These are phyloP conservation scores for Naganishia onofrii DNA, from an alignment of 768 basidiomycete species.

Conservation along the genomic window DNA sequence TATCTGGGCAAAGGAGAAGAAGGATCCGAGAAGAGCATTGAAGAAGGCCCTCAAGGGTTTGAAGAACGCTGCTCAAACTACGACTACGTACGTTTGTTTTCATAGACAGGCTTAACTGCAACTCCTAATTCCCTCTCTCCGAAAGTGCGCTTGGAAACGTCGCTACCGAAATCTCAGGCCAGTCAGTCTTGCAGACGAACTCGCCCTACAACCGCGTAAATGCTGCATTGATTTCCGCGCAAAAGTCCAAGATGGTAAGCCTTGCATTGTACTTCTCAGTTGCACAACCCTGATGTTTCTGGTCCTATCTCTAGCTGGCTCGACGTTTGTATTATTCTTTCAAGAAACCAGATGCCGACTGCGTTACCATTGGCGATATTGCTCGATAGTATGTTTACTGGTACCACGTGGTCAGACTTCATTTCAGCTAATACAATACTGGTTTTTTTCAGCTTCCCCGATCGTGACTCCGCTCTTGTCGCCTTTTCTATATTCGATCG, in stretches of 20 bases:
- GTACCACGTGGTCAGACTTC: background rate
- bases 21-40: conserved; percentile 62
- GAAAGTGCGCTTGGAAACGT: conserved; percentile 60
- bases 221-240: conserved; percentile 71
- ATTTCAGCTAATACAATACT: background rate
- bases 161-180: conserved; percentile 63
- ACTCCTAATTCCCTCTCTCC: background rate
- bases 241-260: conserved; percentile 60
- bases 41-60: conserved; percentile 71
- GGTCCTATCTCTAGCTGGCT: conserved; percentile 59
- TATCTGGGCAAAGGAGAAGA: conserved; percentile 46
- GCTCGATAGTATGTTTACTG: conserved; percentile 54
- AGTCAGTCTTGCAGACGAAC: conserved; percentile 76
- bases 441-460: conserved; percentile 57
- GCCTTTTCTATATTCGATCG: conserved; percentile 56
- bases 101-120: background rate
- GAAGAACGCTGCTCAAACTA: conserved; percentile 70
- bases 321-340: conserved; percentile 84
- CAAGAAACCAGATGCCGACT: conserved; percentile 61
- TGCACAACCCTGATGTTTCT: conserved; percentile 43
- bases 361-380: conserved; percentile 67
- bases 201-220: conserved; percentile 77
- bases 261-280: conserved; percentile 5
- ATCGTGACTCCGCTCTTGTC: conserved; percentile 60
- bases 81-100: conserved; percentile 60